Conservation (phyloP, 768 basidiomycete genomes). For the Lactifluus piperatus region DNA sequence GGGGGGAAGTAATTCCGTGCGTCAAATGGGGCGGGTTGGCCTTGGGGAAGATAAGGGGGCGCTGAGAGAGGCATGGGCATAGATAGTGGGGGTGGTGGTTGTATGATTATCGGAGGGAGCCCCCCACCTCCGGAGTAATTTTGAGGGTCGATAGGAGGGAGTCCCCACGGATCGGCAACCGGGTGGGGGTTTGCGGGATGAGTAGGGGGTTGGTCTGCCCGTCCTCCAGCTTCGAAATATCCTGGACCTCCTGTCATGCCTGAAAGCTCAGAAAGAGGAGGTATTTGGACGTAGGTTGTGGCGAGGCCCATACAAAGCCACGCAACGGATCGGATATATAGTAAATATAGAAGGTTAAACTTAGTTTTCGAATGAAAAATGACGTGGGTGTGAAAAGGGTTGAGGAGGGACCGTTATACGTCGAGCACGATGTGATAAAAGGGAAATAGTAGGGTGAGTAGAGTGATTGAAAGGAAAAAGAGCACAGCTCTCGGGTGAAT, state of each 20-base stretch:
- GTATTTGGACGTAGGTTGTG: constrained; percentile 4
- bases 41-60: not conserved
- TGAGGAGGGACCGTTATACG: no score
- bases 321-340: not conserved
- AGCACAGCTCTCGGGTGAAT: constrained; percentile 8
- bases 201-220: not conserved
- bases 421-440: constrained; percentile 7
- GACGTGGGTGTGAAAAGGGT: not conserved
- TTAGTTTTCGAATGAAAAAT: not conserved
- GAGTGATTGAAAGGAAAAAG: not conserved
- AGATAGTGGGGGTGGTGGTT: no score
- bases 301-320: not conserved
- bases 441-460: not conserved
- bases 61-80: not conserved
- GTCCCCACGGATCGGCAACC: constrained; percentile 10
- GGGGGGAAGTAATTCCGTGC: constrained; percentile 8
- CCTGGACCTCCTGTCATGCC: constrained; percentile 9
- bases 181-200: not conserved
- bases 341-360: not conserved
- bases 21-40: not conserved
- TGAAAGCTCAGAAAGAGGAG: constrained; percentile 5
- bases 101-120: constrained; percentile 2
- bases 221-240: constrained; percentile 1
- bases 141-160: not conserved
- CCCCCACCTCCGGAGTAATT: constrained; percentile 10